Evolutionary conservation across 2,329 filamentous ascomycete genomes (phyloP).

Genomic region (Epichloe baconii): DNA sequence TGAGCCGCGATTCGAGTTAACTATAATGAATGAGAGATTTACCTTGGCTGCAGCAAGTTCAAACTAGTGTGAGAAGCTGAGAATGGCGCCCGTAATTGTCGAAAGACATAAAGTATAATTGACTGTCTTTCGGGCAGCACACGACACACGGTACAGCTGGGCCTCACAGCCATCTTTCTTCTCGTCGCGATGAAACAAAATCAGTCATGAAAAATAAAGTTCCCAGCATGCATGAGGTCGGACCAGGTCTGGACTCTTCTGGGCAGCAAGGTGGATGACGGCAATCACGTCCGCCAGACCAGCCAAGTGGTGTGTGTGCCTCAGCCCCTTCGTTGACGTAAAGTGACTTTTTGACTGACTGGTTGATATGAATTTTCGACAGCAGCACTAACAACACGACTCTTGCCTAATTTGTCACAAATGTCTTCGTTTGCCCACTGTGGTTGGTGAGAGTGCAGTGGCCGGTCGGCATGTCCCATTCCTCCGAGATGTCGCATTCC

Average conservation of each 20-base stretch:
- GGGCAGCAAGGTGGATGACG: not conserved
- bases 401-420: not conserved
- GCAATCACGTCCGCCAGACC: not conserved
- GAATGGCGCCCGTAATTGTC: too few relatives aligned
- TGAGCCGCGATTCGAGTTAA: too few relatives aligned
- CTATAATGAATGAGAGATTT: too few relatives aligned
- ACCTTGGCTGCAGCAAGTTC: too few relatives aligned
- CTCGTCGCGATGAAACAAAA: not conserved
- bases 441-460: slow-evolving; percentile 1
- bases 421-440: not conserved
- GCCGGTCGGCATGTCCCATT: slow-evolving; percentile 1
- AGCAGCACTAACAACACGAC: too few relatives aligned
- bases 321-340: not conserved
- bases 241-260: not conserved
- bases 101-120: too few relatives aligned
- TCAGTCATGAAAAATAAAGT: not conserved
- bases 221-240: not conserved
- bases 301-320: not conserved
- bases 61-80: too few relatives aligned
- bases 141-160: too few relatives aligned
- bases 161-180: too few relatives aligned
- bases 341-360: not conserved
- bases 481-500: slow-evolving; percentile 4
- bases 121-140: too few relatives aligned
- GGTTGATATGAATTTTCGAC: not conserved